Evolutionary conservation across 2,329 filamentous ascomycete species (phyloP), one percentile per base, ranked within the genome.

Genomic region (Penicillium sp.): DNA sequence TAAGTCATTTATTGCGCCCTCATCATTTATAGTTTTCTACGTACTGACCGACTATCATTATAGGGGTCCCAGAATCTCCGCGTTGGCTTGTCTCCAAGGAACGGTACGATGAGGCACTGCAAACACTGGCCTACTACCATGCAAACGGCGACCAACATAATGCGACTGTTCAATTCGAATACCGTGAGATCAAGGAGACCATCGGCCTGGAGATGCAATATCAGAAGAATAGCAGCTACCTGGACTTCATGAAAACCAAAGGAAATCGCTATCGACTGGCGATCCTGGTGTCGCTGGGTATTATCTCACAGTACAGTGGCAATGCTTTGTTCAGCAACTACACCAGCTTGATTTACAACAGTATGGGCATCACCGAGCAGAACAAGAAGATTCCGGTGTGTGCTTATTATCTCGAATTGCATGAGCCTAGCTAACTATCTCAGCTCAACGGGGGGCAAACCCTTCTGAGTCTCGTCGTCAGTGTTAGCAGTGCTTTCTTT

Each of bases 241-340:
- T 80, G 13, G 84, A 87, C 64, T 85, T 88, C 59, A 59, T 88
- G 60, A 73, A 72, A 56, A 88, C 85, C 21, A 79, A 75, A 61
- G 84, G 85, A 23, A 88, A 89, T 74, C 78, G 84, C 46, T 84
- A 84, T 75, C 78, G 86, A 9, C 73, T 89, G 37, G 76, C 80
- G 41, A 81, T 88, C 49, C 75, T 87, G 34, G 68, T 86, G 34
- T 86, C 83, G 0, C 76, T 88, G 15, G 85, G 84, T 62, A 71
- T 88, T 59, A 86, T 88, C 64, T 86, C 84, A 2, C 85, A 88
- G 69, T 88, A 86, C 72, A 84, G 80, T 46, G 85, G 86, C 37
- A 88, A 88, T 64, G 84, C 83, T 15, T 72, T 88, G 1, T 83
- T 88, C 64, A 84, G 80, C 56, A 87, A 88, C 71, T 88, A 88